Evolutionary conservation across 2,329 filamentous ascomycete genomes (phyloP).

Genomic region (Aschersonia sp.): DNA sequence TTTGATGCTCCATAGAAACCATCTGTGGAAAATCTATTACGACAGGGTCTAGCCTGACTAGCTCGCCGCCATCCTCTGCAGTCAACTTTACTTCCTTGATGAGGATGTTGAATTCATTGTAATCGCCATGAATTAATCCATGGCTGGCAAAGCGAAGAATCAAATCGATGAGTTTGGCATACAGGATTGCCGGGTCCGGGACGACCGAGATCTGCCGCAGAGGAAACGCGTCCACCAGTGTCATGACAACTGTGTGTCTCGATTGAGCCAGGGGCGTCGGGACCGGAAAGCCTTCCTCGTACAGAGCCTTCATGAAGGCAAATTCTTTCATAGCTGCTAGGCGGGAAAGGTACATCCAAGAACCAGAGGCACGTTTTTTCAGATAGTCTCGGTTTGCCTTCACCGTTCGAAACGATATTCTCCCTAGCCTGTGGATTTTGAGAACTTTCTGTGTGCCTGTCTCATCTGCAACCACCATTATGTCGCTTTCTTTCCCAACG

Average conservation of each 20-base stretch:
- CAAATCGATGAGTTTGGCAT: constrained; percentile 78
- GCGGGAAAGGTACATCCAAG: constrained; percentile 96
- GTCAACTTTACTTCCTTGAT: constrained; percentile 55
- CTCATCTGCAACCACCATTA: constrained; percentile 79
- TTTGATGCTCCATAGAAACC: constrained; percentile 85
- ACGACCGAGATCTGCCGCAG: constrained; percentile 77
- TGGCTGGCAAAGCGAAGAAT: constrained; percentile 72
- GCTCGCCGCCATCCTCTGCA: constrained; percentile 24
- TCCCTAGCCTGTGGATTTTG: constrained; percentile 89
- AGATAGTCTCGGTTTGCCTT: constrained; percentile 95
- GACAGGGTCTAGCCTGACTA: constrained; percentile 52
- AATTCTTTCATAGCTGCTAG: constrained; percentile 89
- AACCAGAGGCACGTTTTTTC: constrained; percentile 60
- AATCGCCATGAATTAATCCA: constrained; percentile 92
- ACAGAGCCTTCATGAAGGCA: constrained; percentile 81
- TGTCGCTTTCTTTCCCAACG: constrained; percentile 95
- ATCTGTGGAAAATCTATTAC: constrained; percentile 98
- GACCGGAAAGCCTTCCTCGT: constrained; percentile 75
- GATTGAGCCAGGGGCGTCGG: constrained; percentile 80
- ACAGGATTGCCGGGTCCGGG: constrained; percentile 70
- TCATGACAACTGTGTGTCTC: constrained; percentile 93
- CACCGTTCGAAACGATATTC: constrained; percentile 93
- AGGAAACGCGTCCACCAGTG: constrained; percentile 80
- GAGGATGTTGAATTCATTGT: constrained; percentile 98
- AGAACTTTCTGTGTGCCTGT: constrained; percentile 65